Base-by-base conservation (phyloP, 192 early-diverging fungal genomes). In the Coemansia sp. region DNA sequence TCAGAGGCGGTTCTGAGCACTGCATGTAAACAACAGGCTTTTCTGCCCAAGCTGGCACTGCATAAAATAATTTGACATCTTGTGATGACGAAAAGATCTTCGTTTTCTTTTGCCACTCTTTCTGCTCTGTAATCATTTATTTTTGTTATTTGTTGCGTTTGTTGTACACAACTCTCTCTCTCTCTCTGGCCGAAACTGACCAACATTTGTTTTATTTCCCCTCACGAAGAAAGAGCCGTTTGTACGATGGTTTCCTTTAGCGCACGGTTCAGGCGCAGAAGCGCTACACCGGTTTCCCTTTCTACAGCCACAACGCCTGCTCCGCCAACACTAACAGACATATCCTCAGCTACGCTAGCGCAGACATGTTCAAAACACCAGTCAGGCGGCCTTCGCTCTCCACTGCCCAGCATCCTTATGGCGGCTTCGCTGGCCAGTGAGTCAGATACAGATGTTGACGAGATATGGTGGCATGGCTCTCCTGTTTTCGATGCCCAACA, bases 401-500 rank as follows among this genome's bases (percentile, higher is more conserved):
- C 54, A 32, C 32, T 56, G 10, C 54, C 54, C 32, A 34, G 54
- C 10, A 35, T 6, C 54, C 5, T 56, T 50, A 50, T 50, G 22
- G n/a, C 48, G 48, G 5, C 19, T 23, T 50, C 48, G 5, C 6
- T 23, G 22, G 1, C 48, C 6, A 23, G 22, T 11, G 48, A 23
- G 5, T 50, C 13, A 9, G 48, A 50, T 23, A 23, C 22, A 13
- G 48, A 38, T n/a, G 20, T 20, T 9, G 62, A 65, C 25, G 73
- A 65, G 14, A 17, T 34, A 4, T 25, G 60, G 56, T 75, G 73
- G 73, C 61, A 71, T 41, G 78, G 78, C 48, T 62, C 73, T 13
- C 78, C 78, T 4, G 66, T 81, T 42, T 81, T 81, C 52, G 78
- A 81, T 35, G 72, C 72, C 0, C 57, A 63, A 9, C 49, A 70